phyloP scores from a whole-genome alignment of 805 yeast genomes.

The Tetrapisispora taiwanensis region DNA sequence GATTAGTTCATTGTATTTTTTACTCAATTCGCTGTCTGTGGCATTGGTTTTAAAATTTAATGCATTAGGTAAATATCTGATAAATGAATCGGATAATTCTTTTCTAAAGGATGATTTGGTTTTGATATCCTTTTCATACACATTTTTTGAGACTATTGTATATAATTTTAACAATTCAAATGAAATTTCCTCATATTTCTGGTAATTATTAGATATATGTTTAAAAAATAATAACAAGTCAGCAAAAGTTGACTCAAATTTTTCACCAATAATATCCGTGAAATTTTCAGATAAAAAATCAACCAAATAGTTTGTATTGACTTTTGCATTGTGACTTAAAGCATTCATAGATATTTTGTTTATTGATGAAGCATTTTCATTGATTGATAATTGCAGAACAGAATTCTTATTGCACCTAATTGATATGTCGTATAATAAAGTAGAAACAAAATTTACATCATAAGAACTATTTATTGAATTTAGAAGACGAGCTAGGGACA shows the following conservation, averaged over 20 bases:
- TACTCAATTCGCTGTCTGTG: not conserved
- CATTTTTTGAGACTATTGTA: constrained; percentile 43
- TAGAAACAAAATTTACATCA: constrained; percentile 31
- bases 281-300: constrained; percentile 52
- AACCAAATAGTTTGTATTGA: constrained; percentile 35
- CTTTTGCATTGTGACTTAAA: constrained; percentile 19
- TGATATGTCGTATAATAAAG: constrained; percentile 38
- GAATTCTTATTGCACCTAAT: constrained; percentile 18
- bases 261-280: constrained; percentile 57
- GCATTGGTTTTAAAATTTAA: constrained; percentile 12
- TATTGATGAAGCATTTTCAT: constrained; percentile 12
- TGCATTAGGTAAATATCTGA: constrained; percentile 28
- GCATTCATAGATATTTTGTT: constrained; percentile 37
- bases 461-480: constrained; percentile 15
- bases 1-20: not conserved
- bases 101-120: constrained; percentile 47
- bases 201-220: constrained; percentile 42
- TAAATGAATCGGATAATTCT: constrained; percentile 41
- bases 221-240: constrained; percentile 48
- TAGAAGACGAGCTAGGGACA: constrained; percentile 27
- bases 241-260: constrained; percentile 68
- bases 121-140: constrained; percentile 48
- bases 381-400: constrained; percentile 11
- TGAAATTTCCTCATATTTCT: constrained; percentile 38
- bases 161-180: constrained; percentile 46